phyloP scores from a whole-genome alignment of 305 asterid species.

The Solanum hybrid region DNA sequence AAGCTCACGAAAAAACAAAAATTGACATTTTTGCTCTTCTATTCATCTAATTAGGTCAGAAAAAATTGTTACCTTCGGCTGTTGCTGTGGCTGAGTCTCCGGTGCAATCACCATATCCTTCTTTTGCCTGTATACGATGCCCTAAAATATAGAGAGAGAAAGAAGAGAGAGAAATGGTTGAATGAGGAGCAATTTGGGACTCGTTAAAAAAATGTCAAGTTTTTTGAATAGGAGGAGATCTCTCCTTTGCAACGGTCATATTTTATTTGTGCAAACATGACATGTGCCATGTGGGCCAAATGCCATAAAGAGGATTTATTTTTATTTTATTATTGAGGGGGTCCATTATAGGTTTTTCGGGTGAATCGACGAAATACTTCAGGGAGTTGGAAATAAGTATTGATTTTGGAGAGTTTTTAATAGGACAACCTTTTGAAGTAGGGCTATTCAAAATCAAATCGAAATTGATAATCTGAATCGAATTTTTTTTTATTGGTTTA shows the following conservation, averaged over 20 bases:
- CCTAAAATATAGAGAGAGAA: neutral
- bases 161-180: neutral
- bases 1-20: neutral
- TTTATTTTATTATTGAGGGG: neutral
- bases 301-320: neutral
- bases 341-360: neutral
- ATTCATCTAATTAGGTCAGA: neutral
- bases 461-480: too few species aligned
- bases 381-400: neutral
- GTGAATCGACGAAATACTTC: neutral
- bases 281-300: neutral
- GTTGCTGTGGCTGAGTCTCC: slow-evolving; percentile 39
- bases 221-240: neutral
- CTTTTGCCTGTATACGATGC: neutral
- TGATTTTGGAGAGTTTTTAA: neutral
- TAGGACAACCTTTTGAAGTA: neutral
- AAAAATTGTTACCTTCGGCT: slow-evolving; percentile 37
- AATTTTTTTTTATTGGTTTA: too few species aligned
- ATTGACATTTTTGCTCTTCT: neutral
- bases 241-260: neutral
- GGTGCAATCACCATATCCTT: slow-evolving; percentile 49
- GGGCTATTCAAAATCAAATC: rapidly evolving
- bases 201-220: neutral
- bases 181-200: neutral
- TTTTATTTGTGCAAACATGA: neutral